A percentile compares a stretch with the other conserved stretches of the same genome.
Conservation (phyloP, 1,284 basidiomycete genomes). For the Trametes sp. region DNA sequence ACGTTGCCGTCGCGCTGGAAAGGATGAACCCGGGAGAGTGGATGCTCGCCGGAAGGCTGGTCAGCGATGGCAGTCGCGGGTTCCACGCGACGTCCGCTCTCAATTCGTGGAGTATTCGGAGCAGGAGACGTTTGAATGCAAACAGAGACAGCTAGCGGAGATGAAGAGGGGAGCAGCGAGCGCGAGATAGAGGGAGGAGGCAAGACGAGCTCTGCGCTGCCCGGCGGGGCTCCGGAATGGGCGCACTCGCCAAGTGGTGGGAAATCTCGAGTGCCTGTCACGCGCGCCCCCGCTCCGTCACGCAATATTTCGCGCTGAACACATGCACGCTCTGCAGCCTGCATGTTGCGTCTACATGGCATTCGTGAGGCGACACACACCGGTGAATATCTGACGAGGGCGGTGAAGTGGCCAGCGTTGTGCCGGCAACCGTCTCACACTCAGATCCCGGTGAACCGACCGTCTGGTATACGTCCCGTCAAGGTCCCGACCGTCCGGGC, state of each 20-base stretch:
- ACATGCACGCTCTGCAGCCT: not conserved
- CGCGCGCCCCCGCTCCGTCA: slow-evolving; percentile 16
- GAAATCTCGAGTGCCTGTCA: slow-evolving; percentile 21
- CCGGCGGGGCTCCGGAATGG: slow-evolving; percentile 1
- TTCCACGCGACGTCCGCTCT: slow-evolving; percentile 11
- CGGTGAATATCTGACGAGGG: not conserved
- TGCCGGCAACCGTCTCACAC: slow-evolving; percentile 17
- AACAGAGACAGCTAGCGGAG: slow-evolving; percentile 1
- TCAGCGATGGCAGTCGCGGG: slow-evolving; percentile 7
- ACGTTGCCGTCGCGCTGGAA: slow-evolving; percentile 30
- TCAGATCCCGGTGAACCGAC: slow-evolving; percentile 17
- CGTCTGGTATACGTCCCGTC: slow-evolving; percentile 21
- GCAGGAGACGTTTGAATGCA: not conserved
- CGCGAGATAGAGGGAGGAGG: no score
- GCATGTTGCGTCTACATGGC: not conserved
- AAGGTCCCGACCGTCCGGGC: slow-evolving; percentile 13
- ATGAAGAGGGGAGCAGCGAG: slow-evolving; percentile 3
- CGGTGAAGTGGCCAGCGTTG: not conserved
- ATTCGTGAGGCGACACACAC: not conserved
- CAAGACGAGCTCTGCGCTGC: not conserved
- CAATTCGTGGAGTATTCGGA: not conserved
- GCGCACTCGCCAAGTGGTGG: slow-evolving; percentile 5
- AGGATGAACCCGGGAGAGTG: slow-evolving; percentile 28
- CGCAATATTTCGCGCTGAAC: not conserved
- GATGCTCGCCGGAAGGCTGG: slow-evolving; percentile 18